Base-by-base conservation (phyloP, 306 rosid genomes). In the Malus fusca region DNA sequence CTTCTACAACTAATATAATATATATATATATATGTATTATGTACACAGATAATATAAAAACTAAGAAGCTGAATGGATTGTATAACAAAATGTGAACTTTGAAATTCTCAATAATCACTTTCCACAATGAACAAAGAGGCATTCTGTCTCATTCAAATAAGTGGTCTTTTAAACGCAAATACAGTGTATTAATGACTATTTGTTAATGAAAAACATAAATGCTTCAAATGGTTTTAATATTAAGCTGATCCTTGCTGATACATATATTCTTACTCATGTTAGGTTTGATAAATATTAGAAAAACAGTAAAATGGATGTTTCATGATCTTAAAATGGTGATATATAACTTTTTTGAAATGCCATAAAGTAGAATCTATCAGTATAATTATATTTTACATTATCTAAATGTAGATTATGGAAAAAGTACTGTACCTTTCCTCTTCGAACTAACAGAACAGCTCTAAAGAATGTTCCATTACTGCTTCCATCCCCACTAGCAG, bases 391-490 rank as follows among this genome's bases (percentile, higher is more conserved):
- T 30, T 30, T 30, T 30, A 30, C 31, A 3, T 30, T 30, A 30
- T 30, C 31, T 30, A 30, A 30, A 30, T 3, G 31, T 30, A 30
- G 25, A 35, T 78, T 6, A 43, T 52, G 35, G 56, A 66, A 66
- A 72, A 18, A 61, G 64, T 61, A 73, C 33, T 60, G 51, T 88
- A 95, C 99, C 97, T 92, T 89, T 81, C 89, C 99, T 82, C 89
- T 90, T 35, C 89, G 99, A 79, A 95, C 92, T 74, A 91, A 84
- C 66, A 95, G 81, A 71, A 95, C 93, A 66, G 96, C 99, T 87
- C 99, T 84, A 79, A 25, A 95, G 86, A 95, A 95, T 64, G 99
- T 92, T 63, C 97, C 99, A 79, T 63, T 90, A 77, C 99, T 89
- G 77, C 97, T 95, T 82, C 93, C 99, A 84, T 95, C 99, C 31